Conservation (phyloP, 805 yeast genomes). For the Cyberlindnera mycetangii region DNA sequence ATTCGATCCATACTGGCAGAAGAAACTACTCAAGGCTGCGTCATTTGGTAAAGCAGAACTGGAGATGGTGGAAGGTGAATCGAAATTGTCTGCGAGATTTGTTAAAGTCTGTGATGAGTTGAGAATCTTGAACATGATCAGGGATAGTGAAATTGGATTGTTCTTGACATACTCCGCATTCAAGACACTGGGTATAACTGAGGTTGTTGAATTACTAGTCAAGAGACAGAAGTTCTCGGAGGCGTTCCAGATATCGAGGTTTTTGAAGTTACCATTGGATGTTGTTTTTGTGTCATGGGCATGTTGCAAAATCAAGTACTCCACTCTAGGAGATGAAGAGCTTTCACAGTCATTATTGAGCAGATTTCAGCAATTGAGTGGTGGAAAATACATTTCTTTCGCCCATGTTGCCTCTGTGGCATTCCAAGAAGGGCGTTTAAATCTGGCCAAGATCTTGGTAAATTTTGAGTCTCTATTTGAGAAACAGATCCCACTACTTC, state of each 20-base stretch:
- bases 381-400: slow-evolving; percentile 47
- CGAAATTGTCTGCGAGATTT: slow-evolving; percentile 46
- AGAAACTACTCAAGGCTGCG: slow-evolving; percentile 74
- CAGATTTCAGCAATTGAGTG: slow-evolving; percentile 35
- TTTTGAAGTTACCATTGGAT: slow-evolving; percentile 45
- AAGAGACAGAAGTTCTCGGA: slow-evolving; percentile 57
- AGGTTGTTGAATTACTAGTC: slow-evolving; percentile 54
- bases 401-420: slow-evolving; percentile 62
- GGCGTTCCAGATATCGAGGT: slow-evolving; percentile 58
- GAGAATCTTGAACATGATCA: slow-evolving; percentile 66
- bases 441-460: slow-evolving; percentile 64
- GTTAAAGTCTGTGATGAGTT: slow-evolving; percentile 59
- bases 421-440: slow-evolving; percentile 74
- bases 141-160: slow-evolving; percentile 64
- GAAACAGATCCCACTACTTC: slow-evolving; percentile 58
- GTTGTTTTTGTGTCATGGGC: slow-evolving; percentile 79
- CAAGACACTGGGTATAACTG: slow-evolving; percentile 48
- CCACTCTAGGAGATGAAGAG: slow-evolving; percentile 54
- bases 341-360: slow-evolving; percentile 48
- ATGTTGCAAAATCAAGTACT: slow-evolving; percentile 56
- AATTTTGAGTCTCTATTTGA: slow-evolving; percentile 58
- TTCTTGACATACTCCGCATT: slow-evolving; percentile 62
- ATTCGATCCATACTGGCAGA: slow-evolving; percentile 76
- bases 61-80: slow-evolving; percentile 31
- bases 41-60: slow-evolving; percentile 71